Evolutionary conservation across 768 basidiomycete genomes (phyloP).

Genomic region (Calvatia gigantea): DNA sequence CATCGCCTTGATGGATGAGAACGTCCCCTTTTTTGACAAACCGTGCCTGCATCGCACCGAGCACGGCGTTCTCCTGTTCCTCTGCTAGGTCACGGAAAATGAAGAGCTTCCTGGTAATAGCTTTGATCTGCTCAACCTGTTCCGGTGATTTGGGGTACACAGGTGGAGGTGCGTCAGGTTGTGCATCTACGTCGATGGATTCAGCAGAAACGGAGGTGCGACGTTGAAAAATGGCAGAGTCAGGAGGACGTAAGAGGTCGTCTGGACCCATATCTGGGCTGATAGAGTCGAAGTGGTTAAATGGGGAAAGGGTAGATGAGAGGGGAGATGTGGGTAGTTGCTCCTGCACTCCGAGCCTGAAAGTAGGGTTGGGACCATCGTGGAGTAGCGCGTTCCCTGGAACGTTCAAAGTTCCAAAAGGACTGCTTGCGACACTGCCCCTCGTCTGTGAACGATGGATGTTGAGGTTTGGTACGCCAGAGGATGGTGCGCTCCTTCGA

Average conservation of each 20-base stretch:
- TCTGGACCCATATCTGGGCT: slow-evolving; percentile 48
- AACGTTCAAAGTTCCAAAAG: slow-evolving; percentile 77
- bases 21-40: slow-evolving; percentile 69
- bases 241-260: slow-evolving; percentile 71
- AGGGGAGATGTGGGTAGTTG: slow-evolving; percentile 61
- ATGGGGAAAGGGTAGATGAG: slow-evolving; percentile 42
- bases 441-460: slow-evolving; percentile 54
- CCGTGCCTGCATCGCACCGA: slow-evolving; percentile 94
- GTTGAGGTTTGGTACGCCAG: slow-evolving; percentile 53
- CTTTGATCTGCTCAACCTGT: slow-evolving; percentile 84
- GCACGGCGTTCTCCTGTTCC: slow-evolving; percentile 89
- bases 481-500: no score
- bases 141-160: slow-evolving; percentile 75
- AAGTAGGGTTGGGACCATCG: slow-evolving; percentile 53
- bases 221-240: slow-evolving; percentile 79
- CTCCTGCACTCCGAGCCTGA: slow-evolving; percentile 57
- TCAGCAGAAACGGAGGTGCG: slow-evolving; percentile 96
- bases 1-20: slow-evolving; percentile 96
- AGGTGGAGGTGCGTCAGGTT: slow-evolving; percentile 66
- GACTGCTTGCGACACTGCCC: slow-evolving; percentile 54
- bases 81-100: slow-evolving; percentile 96
- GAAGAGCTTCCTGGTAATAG: slow-evolving; percentile 85
- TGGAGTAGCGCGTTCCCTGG: slow-evolving; percentile 76
- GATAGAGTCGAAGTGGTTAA: slow-evolving; percentile 47
- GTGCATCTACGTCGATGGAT: slow-evolving; percentile 83